phyloP scores from a whole-genome alignment of 495 filamentous ascomycete species.

The Hypoxylon intermedium region DNA sequence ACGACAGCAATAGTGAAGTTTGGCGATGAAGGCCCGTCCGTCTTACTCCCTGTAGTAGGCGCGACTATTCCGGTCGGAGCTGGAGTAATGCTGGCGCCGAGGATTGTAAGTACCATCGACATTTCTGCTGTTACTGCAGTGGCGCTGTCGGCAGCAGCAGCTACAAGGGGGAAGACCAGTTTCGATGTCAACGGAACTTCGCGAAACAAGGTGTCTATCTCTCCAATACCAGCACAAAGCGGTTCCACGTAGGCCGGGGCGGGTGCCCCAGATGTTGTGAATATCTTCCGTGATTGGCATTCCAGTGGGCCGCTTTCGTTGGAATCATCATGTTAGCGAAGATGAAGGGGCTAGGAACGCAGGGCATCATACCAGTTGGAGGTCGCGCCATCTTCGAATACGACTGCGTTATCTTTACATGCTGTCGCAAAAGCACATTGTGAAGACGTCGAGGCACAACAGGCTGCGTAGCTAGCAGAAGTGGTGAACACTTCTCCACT shows the following conservation, averaged over 20 bases:
- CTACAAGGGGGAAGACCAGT: slow-evolving; percentile 12
- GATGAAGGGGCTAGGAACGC: too few species aligned
- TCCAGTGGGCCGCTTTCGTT: slow-evolving; percentile 21
- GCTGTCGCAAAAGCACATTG: slow-evolving; percentile 23
- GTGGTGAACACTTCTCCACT: slow-evolving; percentile 23
- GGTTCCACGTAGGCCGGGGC: slow-evolving; percentile 14
- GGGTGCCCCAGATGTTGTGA: not conserved
- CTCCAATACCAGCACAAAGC: slow-evolving; percentile 6
- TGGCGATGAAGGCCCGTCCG: not conserved
- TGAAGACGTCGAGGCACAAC: slow-evolving; percentile 17
- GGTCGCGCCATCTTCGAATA: slow-evolving; percentile 6
- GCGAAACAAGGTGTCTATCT: slow-evolving; percentile 17
- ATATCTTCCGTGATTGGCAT: slow-evolving; percentile 25
- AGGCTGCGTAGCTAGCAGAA: slow-evolving; percentile 14
- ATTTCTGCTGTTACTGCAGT: not conserved
- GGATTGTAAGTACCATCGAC: not conserved
- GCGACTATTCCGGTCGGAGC: not conserved
- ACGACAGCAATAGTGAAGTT: slow-evolving; percentile 9
- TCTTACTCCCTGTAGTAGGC: not conserved
- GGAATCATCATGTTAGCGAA: not conserved
- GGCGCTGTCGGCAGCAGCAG: not conserved
- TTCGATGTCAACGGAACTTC: slow-evolving; percentile 19
- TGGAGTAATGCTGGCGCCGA: not conserved
- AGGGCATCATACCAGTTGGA: slow-evolving; percentile 23
- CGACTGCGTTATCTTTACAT: slow-evolving; percentile 22